These are phyloP conservation scores for Phytophthora macrochlamydospora DNA, from an alignment of 352 stramenopile species.

Conservation along the genomic window DNA sequence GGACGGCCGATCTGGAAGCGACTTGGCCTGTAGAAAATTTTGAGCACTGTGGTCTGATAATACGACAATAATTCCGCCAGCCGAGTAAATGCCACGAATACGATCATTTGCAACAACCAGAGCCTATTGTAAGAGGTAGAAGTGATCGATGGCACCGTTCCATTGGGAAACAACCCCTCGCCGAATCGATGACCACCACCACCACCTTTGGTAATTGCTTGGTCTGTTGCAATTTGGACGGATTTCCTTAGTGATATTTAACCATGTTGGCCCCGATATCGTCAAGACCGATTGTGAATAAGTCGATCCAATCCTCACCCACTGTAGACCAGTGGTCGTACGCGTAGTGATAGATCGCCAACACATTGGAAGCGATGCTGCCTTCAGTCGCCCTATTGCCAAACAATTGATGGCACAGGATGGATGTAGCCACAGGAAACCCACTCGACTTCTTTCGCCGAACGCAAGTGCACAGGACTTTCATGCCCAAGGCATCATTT, in stretches of 20 bases:
- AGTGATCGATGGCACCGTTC: neutral
- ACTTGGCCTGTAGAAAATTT: neutral
- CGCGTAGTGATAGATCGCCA: conserved; percentile 6
- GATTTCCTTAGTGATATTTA: neutral
- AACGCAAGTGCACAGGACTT: too few relatives aligned
- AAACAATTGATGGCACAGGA: too few relatives aligned
- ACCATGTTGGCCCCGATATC: neutral
- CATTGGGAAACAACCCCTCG: neutral
- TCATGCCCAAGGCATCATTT: too few relatives aligned
- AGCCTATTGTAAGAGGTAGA: neutral
- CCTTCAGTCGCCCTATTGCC: too few relatives aligned
- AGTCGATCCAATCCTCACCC: conserved; percentile 3
- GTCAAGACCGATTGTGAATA: conserved; percentile 3
- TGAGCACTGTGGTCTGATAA: conserved; percentile 2
- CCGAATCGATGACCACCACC: conserved; percentile 8
- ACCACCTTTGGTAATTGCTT: neutral
- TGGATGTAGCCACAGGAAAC: too few relatives aligned
- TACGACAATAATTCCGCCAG: conserved; percentile 1
- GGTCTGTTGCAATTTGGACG: too few relatives aligned
- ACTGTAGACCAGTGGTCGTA: conserved; percentile 3
- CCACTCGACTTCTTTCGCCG: too few relatives aligned
- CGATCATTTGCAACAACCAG: neutral
- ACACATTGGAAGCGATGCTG: too few relatives aligned
- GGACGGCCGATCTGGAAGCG: neutral
- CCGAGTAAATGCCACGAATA: neutral